A percentile compares a stretch with the other conserved stretches of the same genome.
Conservation (phyloP, 345 rosid genomes). For the Citrus glauca region DNA sequence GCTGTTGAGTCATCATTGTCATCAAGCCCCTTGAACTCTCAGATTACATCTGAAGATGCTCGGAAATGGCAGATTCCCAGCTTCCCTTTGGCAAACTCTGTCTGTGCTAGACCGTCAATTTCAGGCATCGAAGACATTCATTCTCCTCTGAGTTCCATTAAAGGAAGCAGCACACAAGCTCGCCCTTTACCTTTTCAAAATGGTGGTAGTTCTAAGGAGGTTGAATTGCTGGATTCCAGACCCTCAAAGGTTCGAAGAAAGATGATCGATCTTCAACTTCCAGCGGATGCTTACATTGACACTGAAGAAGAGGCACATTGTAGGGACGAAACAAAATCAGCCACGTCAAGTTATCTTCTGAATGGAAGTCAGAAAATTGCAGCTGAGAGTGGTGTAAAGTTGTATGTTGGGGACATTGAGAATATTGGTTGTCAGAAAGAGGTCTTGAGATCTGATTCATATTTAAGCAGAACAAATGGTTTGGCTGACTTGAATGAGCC, state of each 20-base stretch:
- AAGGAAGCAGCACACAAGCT: constrained; percentile 47
- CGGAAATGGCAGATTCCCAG: constrained; percentile 63
- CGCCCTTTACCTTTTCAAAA: constrained; percentile 49
- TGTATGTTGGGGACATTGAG: constrained; percentile 25
- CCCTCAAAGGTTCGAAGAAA: constrained; percentile 71
- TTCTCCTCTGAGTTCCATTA: constrained; percentile 53
- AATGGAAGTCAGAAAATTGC: constrained; percentile 37
- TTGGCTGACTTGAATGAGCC: constrained; percentile 86
- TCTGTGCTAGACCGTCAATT: constrained; percentile 45
- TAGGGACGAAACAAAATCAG: constrained; percentile 33
- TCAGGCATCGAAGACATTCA: constrained; percentile 43
- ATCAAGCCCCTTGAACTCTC: constrained; percentile 55
- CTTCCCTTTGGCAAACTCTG: constrained; percentile 52
- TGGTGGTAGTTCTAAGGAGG: constrained; percentile 47
- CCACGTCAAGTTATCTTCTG: constrained; percentile 40
- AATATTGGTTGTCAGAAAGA: constrained; percentile 35
- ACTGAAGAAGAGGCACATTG: constrained; percentile 40
- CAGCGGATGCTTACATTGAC: constrained; percentile 72
- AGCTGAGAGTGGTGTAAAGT: constrained; percentile 34
- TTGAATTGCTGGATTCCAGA: constrained; percentile 59
- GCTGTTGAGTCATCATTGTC: constrained; percentile 48
- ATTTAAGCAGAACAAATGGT: constrained; percentile 33
- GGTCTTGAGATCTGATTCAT: constrained; percentile 37
- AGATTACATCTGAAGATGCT: constrained; percentile 51
- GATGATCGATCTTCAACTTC: constrained; percentile 83